These are phyloP conservation scores for Alternaria panax DNA, from an alignment of 2,329 filamentous ascomycete species.

Conservation along the genomic window DNA sequence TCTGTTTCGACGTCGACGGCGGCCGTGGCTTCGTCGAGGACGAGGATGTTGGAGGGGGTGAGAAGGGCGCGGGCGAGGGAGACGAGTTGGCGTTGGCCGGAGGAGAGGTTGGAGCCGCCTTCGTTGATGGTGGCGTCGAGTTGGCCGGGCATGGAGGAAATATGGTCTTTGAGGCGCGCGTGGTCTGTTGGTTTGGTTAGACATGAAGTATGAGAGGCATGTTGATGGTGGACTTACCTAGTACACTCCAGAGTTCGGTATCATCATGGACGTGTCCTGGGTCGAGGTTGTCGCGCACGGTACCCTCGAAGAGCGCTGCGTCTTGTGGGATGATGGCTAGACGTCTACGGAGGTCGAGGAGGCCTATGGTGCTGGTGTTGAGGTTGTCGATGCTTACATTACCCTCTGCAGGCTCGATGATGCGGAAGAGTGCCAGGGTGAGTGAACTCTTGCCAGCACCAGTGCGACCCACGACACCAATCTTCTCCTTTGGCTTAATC, in stretches of 20 bases:
- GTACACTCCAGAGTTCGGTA: conserved; percentile 93
- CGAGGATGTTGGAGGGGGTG: conserved; percentile 94
- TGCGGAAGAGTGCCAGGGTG: conserved; percentile 90
- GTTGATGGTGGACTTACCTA: conserved; percentile 66
- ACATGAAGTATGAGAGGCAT: no score
- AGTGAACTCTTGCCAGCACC: conserved; percentile 96
- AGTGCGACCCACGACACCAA: conserved; percentile 94
- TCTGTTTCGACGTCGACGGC: conserved; percentile 75
- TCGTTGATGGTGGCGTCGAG: conserved; percentile 91
- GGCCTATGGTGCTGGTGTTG: conserved; percentile 87
- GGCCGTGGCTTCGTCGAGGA: conserved; percentile 92
- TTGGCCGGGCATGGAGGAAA: conserved; percentile 84
- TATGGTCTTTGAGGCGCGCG: conserved; percentile 89
- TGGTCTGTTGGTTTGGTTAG: conserved; percentile 68
- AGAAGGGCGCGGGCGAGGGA: conserved; percentile 92
- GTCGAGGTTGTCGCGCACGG: conserved; percentile 92
- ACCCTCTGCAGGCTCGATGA: conserved; percentile 86
- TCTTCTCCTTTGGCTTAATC: conserved; percentile 97
- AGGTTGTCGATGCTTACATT: conserved; percentile 88
- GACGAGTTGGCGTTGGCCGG: conserved; percentile 92
- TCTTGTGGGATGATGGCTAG: conserved; percentile 98
- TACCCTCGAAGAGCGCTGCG: conserved; percentile 92
- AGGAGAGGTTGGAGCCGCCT: conserved; percentile 94
- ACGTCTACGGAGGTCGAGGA: conserved; percentile 85
- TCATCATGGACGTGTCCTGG: conserved; percentile 95